Percentiles rank a stretch among this genome's conserved stretches.
These are phyloP conservation scores for Decorospora gaudefroyi DNA, from an alignment of 2,329 filamentous ascomycete genomes.

Conservation along the genomic window DNA sequence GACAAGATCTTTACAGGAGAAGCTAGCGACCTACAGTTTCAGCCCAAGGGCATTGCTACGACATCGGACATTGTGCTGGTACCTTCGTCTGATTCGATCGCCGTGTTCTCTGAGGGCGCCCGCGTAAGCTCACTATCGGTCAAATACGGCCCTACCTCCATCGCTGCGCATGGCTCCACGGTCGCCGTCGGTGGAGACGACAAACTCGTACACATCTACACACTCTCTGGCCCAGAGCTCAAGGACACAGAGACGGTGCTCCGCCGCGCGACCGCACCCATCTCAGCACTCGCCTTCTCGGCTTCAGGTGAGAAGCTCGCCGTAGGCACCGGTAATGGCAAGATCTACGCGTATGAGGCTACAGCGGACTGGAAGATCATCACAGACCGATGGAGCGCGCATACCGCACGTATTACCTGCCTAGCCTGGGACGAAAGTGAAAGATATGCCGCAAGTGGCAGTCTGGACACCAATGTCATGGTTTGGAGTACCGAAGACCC, in stretches of 20 bases:
- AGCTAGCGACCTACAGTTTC: constrained; percentile 69
- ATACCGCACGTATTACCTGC: constrained; percentile 68
- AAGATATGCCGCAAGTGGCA: constrained; percentile 80
- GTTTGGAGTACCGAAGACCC: constrained; percentile 88
- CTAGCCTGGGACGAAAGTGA: constrained; percentile 77
- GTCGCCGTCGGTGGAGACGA: constrained; percentile 79
- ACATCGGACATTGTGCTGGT: constrained; percentile 59
- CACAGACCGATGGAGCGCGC: constrained; percentile 77
- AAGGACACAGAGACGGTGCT: constrained; percentile 61
- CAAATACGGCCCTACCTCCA: constrained; percentile 67
- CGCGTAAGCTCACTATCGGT: constrained; percentile 65
- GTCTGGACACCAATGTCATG: constrained; percentile 87
- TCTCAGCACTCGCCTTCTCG: constrained; percentile 85
- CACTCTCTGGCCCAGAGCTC: constrained; percentile 60
- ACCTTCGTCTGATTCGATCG: constrained; percentile 60
- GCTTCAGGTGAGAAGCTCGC: constrained; percentile 76
- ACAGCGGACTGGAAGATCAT: constrained; percentile 69
- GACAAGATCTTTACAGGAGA: constrained; percentile 75
- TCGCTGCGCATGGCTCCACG: constrained; percentile 68
- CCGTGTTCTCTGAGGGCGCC: constrained; percentile 62
- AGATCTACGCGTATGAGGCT: constrained; percentile 78
- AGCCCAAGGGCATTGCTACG: constrained; percentile 75
- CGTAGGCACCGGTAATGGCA: constrained; percentile 80
- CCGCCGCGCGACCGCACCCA: constrained; percentile 68
- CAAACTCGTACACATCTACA: constrained; percentile 77